Percentiles rank a stretch among this genome's conserved stretches.
Evolutionary conservation across 176 grass and related monocot species (phyloP).

Genomic region (Cocos nucifera): DNA sequence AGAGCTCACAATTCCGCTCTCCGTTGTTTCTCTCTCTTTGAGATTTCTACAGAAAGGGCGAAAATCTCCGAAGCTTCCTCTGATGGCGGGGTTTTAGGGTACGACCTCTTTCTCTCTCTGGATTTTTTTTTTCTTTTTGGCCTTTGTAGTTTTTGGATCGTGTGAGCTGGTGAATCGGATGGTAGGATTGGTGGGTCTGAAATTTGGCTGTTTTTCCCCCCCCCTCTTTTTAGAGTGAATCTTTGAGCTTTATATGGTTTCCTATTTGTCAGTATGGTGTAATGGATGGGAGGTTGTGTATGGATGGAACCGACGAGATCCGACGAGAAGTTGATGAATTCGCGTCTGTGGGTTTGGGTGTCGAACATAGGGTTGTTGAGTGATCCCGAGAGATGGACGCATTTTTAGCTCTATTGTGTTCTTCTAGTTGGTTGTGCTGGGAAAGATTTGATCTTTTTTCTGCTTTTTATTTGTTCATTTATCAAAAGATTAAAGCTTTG

Average conservation of each 20-base stretch:
- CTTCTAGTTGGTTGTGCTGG: neutral
- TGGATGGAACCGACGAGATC: neutral
- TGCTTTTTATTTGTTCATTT: neutral
- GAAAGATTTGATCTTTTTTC: neutral
- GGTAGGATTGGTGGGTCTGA: too few species aligned
- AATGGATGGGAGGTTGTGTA: too few species aligned
- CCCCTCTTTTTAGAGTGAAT: too few species aligned
- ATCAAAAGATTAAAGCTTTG: constrained; percentile 6
- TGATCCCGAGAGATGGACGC: neutral
- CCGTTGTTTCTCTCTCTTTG: neutral
- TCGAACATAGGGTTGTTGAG: neutral
- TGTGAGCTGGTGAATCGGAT: too few species aligned
- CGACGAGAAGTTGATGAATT: neutral
- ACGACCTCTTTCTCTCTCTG: constrained; percentile 7
- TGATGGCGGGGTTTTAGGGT: constrained; percentile 32
- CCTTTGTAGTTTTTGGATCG: neutral
- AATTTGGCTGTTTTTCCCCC: too few species aligned
- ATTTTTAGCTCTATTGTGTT: neutral
- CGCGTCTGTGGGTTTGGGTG: neutral
- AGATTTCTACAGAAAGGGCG: constrained; percentile 9
- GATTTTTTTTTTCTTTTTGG: neutral
- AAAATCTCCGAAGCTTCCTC: constrained; percentile 29
- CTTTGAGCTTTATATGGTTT: too few species aligned
- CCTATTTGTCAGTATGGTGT: too few species aligned
- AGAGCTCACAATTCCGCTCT: neutral